phyloP scores from a whole-genome alignment of 495 filamentous ascomycete species.

The Chaetomium cochliodes region DNA sequence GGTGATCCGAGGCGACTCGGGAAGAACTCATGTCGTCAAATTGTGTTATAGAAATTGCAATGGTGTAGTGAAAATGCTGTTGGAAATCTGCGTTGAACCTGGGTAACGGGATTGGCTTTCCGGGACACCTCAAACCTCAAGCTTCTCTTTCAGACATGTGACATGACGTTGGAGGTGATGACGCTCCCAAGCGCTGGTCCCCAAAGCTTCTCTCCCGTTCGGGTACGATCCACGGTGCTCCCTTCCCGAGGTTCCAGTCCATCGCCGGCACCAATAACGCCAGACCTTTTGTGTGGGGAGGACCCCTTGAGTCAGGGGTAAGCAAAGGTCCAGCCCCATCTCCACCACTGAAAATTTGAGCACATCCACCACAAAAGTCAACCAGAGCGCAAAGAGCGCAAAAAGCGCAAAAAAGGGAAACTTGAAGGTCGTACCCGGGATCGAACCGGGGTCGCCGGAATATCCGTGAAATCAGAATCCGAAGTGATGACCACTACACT shows the following conservation, averaged over 20 bases:
- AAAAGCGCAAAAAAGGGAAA: background rate
- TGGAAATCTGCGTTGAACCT: too few relatives aligned
- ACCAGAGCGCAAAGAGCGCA: background rate
- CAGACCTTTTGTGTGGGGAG: too few relatives aligned
- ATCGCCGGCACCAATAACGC: background rate
- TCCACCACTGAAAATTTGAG: background rate
- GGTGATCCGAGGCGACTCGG: too few relatives aligned
- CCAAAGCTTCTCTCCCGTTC: background rate
- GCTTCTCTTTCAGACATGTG: too few relatives aligned
- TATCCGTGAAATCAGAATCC: constrained; percentile 21
- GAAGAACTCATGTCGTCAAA: too few relatives aligned
- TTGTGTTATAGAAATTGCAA: too few relatives aligned
- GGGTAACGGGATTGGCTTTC: too few relatives aligned
- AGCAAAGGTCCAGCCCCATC: background rate
- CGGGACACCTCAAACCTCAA: too few relatives aligned
- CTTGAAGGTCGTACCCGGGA: constrained; percentile 37
- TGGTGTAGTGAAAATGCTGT: too few relatives aligned
- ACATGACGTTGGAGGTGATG: background rate
- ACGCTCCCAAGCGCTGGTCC: background rate
- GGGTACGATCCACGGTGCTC: background rate
- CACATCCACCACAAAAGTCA: background rate
- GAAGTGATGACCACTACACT: constrained; percentile 26
- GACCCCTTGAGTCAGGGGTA: background rate
- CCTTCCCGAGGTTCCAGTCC: background rate
- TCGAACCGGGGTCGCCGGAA: constrained; percentile 39